phyloP scores from a whole-genome alignment of 768 basidiomycete genomes.

The Russula emetica region DNA sequence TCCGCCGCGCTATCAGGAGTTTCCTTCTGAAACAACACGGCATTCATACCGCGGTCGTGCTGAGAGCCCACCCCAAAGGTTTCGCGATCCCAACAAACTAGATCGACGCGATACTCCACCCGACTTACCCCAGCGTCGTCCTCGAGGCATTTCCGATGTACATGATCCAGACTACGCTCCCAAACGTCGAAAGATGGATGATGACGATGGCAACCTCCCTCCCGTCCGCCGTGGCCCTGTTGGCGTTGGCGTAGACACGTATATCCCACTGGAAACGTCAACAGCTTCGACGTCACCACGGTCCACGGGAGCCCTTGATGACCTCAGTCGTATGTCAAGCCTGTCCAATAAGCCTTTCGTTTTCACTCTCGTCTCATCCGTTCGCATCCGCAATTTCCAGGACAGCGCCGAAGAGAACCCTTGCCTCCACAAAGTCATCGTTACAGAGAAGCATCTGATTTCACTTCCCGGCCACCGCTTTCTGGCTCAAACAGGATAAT shows the following conservation, averaged over 20 bases:
- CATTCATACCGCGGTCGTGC: constrained; percentile 17
- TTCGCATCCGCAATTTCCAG: constrained; percentile 21
- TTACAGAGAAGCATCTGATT: constrained; percentile 21
- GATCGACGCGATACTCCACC: constrained; percentile 15
- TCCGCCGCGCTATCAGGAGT: constrained; percentile 21
- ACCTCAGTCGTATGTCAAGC: constrained; percentile 27
- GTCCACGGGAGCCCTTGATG: constrained; percentile 19
- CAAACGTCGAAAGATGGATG: constrained; percentile 26
- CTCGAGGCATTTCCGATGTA: constrained; percentile 14
- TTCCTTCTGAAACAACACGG: constrained; percentile 10
- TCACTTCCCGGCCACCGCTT: neutral
- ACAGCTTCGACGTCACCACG: constrained; percentile 24
- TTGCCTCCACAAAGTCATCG: constrained; percentile 28
- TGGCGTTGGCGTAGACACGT: constrained; percentile 17
- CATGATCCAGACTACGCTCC: constrained; percentile 20
- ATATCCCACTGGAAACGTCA: constrained; percentile 13
- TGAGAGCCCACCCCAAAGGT: constrained; percentile 23
- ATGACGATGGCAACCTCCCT: constrained; percentile 13
- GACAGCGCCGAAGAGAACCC: constrained; percentile 23
- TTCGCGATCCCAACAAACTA: constrained; percentile 6
- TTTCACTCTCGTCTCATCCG: constrained; percentile 16
- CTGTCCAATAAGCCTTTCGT: constrained; percentile 13
- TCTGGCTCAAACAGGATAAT: constrained; percentile 15
- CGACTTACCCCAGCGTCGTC: constrained; percentile 25
- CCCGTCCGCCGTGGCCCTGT: constrained; percentile 17